A percentile compares a stretch with the other conserved stretches of the same genome.
Evolutionary conservation across 805 yeast genomes (phyloP).

Genomic region (Suhomyces kilbournensis): DNA sequence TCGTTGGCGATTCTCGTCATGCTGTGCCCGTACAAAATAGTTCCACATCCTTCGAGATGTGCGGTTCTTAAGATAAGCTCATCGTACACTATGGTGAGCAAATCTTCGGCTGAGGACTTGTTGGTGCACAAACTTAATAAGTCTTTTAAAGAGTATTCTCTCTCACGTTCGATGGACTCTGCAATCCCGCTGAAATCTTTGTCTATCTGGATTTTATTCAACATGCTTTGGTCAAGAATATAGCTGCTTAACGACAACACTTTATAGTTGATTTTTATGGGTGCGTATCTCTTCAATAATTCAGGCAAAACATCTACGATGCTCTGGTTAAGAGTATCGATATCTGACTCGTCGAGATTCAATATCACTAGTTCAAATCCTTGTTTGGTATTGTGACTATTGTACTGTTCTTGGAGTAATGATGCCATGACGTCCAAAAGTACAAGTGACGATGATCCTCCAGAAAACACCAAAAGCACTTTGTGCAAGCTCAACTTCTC

Average conservation of each 20-base stretch:
- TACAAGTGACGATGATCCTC: slow-evolving; percentile 66
- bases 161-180: slow-evolving; percentile 3
- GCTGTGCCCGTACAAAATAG: slow-evolving; percentile 70
- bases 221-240: slow-evolving; percentile 23
- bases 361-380: slow-evolving; percentile 64
- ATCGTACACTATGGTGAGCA: slow-evolving; percentile 45
- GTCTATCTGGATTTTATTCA: slow-evolving; percentile 32
- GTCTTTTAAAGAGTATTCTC: slow-evolving; percentile 22
- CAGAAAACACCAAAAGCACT: slow-evolving; percentile 60
- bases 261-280: slow-evolving; percentile 33
- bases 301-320: slow-evolving; percentile 15
- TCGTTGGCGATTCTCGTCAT: slow-evolving; percentile 83
- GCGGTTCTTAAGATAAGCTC: slow-evolving; percentile 51
- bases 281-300: slow-evolving; percentile 16
- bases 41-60: slow-evolving; percentile 39
- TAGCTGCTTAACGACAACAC: slow-evolving; percentile 42
- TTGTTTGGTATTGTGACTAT: slow-evolving; percentile 58
- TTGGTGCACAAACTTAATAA: slow-evolving; percentile 42
- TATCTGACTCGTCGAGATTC: slow-evolving; percentile 40
- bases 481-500: slow-evolving; percentile 34
- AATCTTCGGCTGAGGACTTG: slow-evolving; percentile 66
- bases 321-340: slow-evolving; percentile 14
- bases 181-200: slow-evolving; percentile 23
- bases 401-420: slow-evolving; percentile 58
- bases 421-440: slow-evolving; percentile 64